These are phyloP conservation scores for Bullera alba DNA, from an alignment of 768 basidiomycete genomes.

Conservation along the genomic window DNA sequence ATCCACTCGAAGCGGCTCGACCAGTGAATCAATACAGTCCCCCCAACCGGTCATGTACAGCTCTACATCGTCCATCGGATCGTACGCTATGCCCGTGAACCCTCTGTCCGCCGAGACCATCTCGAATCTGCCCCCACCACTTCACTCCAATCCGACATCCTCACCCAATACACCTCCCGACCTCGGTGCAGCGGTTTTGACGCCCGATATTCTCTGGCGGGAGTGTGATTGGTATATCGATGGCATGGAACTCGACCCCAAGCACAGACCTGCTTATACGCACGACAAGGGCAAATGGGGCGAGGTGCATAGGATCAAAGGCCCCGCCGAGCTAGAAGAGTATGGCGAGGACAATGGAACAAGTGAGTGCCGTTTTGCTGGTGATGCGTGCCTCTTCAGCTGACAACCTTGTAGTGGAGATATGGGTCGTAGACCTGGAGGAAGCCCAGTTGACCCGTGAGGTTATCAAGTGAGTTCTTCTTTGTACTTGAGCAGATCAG, in stretches of 20 bases:
- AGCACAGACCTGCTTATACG: too few species aligned
- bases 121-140: constrained; percentile 16
- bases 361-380: constrained; percentile 17
- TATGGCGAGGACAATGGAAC: constrained; percentile 22
- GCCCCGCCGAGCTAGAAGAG: constrained; percentile 28
- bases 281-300: constrained; percentile 1
- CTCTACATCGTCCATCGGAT: too few species aligned
- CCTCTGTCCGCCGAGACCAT: neutral
- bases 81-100: too few species aligned
- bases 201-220: constrained; percentile 24
- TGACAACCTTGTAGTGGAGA: constrained; percentile 20
- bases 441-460: constrained; percentile 28
- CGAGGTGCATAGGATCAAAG: constrained; percentile 25
- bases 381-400: neutral
- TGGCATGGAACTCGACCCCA: too few species aligned
- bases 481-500: neutral
- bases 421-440: constrained; percentile 31
- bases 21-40: too few species aligned
- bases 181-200: constrained; percentile 7
- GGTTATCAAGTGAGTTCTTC: constrained; percentile 28
- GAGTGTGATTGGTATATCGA: constrained; percentile 20
- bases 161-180: neutral
- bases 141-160: constrained; percentile 13
- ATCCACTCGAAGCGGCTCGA: too few species aligned
- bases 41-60: neutral